Evolutionary conservation across 495 filamentous ascomycete species (phyloP).

Genomic region (Daldinia loculata): DNA sequence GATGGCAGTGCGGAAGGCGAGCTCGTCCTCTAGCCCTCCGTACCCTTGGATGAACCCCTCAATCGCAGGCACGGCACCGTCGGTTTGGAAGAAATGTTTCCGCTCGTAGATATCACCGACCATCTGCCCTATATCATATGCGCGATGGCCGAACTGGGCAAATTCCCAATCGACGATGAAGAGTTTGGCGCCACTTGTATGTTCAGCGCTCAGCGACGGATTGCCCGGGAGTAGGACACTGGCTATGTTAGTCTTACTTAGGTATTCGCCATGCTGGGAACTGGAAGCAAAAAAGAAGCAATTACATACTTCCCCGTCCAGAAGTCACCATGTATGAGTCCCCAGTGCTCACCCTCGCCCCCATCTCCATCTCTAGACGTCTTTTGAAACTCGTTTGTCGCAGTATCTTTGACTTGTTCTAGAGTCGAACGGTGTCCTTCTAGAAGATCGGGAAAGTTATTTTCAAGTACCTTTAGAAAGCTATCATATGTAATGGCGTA

Average conservation of each 20-base stretch:
- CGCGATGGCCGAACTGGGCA: background rate
- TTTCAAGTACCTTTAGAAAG: background rate
- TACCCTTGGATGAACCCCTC: background rate
- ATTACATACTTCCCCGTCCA: background rate
- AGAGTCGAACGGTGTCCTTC: background rate
- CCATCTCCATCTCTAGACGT: background rate
- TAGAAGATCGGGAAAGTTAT: background rate
- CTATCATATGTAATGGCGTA: background rate
- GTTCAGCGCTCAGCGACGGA: background rate
- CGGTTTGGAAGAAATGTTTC: background rate
- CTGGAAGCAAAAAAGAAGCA: background rate
- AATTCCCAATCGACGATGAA: constrained; percentile 1
- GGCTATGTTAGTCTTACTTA: background rate
- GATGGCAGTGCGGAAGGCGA: background rate
- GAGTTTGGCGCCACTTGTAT: background rate
- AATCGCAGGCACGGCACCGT: background rate
- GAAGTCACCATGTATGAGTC: background rate
- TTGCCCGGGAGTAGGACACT: background rate
- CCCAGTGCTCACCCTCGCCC: background rate
- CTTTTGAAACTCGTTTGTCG: background rate
- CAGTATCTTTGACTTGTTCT: background rate
- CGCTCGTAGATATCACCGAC: background rate
- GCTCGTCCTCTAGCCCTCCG: background rate
- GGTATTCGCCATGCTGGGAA: background rate
- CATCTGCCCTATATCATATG: background rate